These are phyloP conservation scores for Ophiostoma perfectum DNA, from an alignment of 2,329 filamentous ascomycete species.

Conservation along the genomic window DNA sequence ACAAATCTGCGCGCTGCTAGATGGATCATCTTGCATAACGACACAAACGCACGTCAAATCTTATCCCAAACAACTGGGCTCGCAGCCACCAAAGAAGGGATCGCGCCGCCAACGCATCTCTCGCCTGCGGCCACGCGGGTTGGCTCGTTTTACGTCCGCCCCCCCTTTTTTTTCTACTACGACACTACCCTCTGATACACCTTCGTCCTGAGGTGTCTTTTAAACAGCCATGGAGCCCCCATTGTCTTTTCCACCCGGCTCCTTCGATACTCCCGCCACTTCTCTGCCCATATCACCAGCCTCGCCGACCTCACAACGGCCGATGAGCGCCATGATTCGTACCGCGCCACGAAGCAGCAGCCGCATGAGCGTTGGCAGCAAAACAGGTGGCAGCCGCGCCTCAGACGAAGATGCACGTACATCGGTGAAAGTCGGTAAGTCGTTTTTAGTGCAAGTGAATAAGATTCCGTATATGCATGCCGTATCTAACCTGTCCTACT, in stretches of 20 bases:
- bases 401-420: conserved; percentile 89
- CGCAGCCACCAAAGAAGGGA: conserved; percentile 16
- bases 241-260: conserved; percentile 2
- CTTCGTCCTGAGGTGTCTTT: background rate
- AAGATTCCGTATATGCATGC: background rate
- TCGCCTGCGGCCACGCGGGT: conserved; percentile 21
- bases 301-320: conserved; percentile 63
- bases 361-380: conserved; percentile 79
- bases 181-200: conserved; percentile 1
- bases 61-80: background rate
- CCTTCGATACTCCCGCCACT: background rate
- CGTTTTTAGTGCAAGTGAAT: conserved; percentile 13
- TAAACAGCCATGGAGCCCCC: conserved; percentile 23
- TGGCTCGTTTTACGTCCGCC: conserved; percentile 15
- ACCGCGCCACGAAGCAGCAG: conserved; percentile 69
- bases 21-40: conserved; percentile 12
- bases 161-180: conserved; percentile 11
- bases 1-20: background rate
- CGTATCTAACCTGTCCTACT: background rate
- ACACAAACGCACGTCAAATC: conserved; percentile 5
- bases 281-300: conserved; percentile 40
- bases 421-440: conserved; percentile 93
- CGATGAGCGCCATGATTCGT: conserved; percentile 75
- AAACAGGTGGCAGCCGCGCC: conserved; percentile 68
- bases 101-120: conserved; percentile 24